Conservation (phyloP, 192 early-diverging fungal species). For the Backusella tuberculispora region DNA sequence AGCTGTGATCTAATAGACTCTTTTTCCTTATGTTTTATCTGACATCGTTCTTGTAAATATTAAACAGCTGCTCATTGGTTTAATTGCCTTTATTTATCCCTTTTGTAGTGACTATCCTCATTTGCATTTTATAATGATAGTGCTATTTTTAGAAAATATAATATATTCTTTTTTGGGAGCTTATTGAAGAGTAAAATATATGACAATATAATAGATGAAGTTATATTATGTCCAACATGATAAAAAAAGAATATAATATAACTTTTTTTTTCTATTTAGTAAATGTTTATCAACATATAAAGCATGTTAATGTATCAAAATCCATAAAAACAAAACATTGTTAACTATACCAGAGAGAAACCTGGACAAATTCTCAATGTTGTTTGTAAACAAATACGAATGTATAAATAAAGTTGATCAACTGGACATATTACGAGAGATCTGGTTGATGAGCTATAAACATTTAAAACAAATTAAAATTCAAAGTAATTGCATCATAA, state of each 20-base stretch:
- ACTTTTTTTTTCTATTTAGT: neutral
- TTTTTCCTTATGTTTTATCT: neutral
- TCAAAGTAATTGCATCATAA: no score
- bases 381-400: neutral
- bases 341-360: neutral
- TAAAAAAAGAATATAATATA: neutral
- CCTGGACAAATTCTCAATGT: neutral
- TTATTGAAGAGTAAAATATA: no score
- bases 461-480: no score
- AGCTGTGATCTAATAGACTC: neutral
- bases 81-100: neutral
- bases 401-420: neutral
- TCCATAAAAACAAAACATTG: neutral
- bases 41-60: neutral
- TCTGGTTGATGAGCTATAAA: neutral
- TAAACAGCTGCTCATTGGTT: neutral
- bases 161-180: neutral
- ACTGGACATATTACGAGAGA: neutral
- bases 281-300: neutral
- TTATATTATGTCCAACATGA: no score
- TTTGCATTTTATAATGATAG: neutral
- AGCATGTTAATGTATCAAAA: neutral
- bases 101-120: neutral
- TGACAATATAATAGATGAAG: no score
- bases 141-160: slow-evolving; percentile 3